Evolutionary conservation across 768 basidiomycete genomes (phyloP).

Genomic region (Lactarius sp.): DNA sequence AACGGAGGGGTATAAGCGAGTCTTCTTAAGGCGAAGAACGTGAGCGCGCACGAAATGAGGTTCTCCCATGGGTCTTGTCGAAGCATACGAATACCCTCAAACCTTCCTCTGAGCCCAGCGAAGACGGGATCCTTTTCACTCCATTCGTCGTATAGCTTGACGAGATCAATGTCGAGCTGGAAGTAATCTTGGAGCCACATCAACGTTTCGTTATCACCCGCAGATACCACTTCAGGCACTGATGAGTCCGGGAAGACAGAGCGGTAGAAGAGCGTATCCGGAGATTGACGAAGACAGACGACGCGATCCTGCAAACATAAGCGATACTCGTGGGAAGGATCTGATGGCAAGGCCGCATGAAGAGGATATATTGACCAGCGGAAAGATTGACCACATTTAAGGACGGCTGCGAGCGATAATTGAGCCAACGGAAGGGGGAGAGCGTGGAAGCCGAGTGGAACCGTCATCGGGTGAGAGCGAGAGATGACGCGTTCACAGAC

Average conservation of each 20-base stretch:
- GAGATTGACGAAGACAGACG: constrained; percentile 73
- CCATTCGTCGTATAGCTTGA: constrained; percentile 73
- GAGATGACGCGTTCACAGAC: neutral
- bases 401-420: constrained; percentile 69
- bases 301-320: constrained; percentile 79
- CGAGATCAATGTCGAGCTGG: constrained; percentile 73
- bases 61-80: constrained; percentile 97
- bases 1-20: neutral
- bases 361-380: constrained; percentile 64
- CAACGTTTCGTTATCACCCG: constrained; percentile 59
- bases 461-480: neutral
- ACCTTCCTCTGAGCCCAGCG: constrained; percentile 51
- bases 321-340: constrained; percentile 60
- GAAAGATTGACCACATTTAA: constrained; percentile 83
- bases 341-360: constrained; percentile 19
- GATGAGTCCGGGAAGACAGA: constrained; percentile 52
- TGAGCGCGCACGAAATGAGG: constrained; percentile 71
- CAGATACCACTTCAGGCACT: constrained; percentile 33
- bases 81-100: constrained; percentile 79
- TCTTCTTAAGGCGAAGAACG: neutral
- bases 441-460: constrained; percentile 46
- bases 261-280: constrained; percentile 62
- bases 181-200: constrained; percentile 84
- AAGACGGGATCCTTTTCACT: constrained; percentile 69
- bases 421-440: constrained; percentile 61